Conservation (phyloP, 805 yeast genomes). For the Peterozyma toletana region DNA sequence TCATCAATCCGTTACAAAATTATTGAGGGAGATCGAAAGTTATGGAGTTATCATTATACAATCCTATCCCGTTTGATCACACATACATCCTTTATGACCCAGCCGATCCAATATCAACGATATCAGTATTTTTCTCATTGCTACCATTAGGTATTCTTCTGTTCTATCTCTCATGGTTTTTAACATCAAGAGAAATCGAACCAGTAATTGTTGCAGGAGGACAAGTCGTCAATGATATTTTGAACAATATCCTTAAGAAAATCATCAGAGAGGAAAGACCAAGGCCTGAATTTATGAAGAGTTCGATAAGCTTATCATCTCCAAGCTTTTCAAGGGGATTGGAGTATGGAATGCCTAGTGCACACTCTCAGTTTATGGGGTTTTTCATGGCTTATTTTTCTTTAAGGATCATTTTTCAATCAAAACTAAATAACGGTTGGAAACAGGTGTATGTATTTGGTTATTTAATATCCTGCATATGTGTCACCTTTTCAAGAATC, state of each 20-base stretch:
- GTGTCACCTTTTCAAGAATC: slow-evolving; percentile 65
- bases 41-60: slow-evolving; percentile 3
- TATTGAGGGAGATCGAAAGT: too few species aligned
- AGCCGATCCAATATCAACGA: slow-evolving; percentile 47
- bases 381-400: slow-evolving; percentile 57
- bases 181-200: slow-evolving; percentile 77
- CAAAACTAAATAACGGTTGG: slow-evolving; percentile 15
- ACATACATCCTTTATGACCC: slow-evolving; percentile 80
- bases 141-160: slow-evolving; percentile 74
- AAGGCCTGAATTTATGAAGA: slow-evolving; percentile 9
- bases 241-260: slow-evolving; percentile 63
- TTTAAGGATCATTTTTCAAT: slow-evolving; percentile 32
- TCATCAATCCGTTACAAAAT: too few species aligned
- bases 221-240: slow-evolving; percentile 69
- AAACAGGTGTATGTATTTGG: slow-evolving; percentile 22
- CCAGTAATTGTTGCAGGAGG: slow-evolving; percentile 81
- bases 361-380: slow-evolving; percentile 95
- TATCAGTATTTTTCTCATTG: slow-evolving; percentile 67
- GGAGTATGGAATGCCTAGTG: slow-evolving; percentile 92
- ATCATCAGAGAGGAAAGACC: slow-evolving; percentile 74
- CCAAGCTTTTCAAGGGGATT: slow-evolving; percentile 31
- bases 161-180: slow-evolving; percentile 78
- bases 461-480: slow-evolving; percentile 20
- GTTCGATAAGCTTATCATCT: not conserved
- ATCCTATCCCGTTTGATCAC: slow-evolving; percentile 64